Evolutionary conservation across 257 asterid species (phyloP).

Genomic region (Avicennia marina): DNA sequence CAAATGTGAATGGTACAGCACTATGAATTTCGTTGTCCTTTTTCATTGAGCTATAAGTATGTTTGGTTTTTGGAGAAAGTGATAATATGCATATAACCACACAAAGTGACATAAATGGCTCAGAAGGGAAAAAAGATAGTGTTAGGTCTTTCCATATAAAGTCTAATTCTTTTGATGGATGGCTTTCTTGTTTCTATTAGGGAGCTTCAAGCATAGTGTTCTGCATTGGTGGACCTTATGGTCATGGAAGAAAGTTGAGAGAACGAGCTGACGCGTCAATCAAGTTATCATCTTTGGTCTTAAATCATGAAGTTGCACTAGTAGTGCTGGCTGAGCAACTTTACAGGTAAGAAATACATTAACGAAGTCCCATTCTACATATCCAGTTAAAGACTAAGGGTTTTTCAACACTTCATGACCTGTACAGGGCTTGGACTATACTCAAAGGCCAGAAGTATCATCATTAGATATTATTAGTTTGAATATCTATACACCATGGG

Average conservation of each 20-base stretch:
- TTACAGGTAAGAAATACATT: conserved; percentile 44
- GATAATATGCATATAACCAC: background rate
- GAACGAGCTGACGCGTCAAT: conserved; percentile 64
- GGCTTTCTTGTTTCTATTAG: conserved; percentile 22
- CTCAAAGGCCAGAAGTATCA: conserved; percentile 90
- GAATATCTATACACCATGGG: too few species aligned
- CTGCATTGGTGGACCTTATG: conserved; percentile 91
- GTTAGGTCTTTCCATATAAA: too few species aligned
- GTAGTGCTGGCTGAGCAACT: conserved; percentile 79
- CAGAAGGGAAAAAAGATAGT: too few species aligned
- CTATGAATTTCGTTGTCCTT: background rate
- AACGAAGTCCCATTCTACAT: background rate
- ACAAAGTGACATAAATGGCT: too few species aligned
- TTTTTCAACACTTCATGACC: background rate
- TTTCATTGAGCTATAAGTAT: background rate
- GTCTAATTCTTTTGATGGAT: background rate
- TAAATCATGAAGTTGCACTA: conserved; percentile 83
- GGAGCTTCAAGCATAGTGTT: conserved; percentile 68
- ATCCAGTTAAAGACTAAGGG: background rate
- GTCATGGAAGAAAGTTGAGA: conserved; percentile 67
- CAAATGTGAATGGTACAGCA: background rate
- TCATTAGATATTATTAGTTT: conserved; percentile 48
- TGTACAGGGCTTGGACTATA: conserved; percentile 88
- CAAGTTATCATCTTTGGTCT: conserved; percentile 66
- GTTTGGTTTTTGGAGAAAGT: background rate